Base-by-base conservation (phyloP, 73 alveolate species). In the Durusdinium trenchii region DNA sequence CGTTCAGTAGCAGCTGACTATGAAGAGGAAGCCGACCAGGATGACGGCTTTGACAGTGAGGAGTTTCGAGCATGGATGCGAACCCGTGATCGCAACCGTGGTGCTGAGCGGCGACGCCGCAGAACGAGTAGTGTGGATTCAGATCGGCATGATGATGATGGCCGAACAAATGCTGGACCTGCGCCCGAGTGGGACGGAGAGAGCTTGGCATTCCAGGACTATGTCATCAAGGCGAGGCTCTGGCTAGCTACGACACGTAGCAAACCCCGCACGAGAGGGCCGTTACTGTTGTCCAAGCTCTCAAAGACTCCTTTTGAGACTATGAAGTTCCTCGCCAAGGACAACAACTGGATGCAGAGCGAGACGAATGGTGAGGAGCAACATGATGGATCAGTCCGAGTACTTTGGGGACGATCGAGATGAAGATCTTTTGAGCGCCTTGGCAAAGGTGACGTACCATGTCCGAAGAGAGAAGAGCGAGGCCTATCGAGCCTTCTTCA, bases 311-410 rank as follows among this genome's bases (percentile, higher is more conserved):
- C 91, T 20, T 81, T 81, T n/a, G 91, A 81, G 28, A 18, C 54
- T 51, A 81, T 81, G 91, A 81, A 81, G 91, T 30, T 43, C 64
- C 71, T 81, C 23, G 91, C 91, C 5, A 16, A 32, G 28, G 91
- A 81, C 28, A 26, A 23, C 30, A 3, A 18, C 2, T 81, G 91
- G 91, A 26, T 81, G 69, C 2, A 0, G 1, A n/a, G 42, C 69
- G 43, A 26, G 26, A 23, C 35, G 64, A 81, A 81, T 14, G 91
- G 69, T 0, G 91, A 81, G 30, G 30, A 81, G 91, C 64, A 43
- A 6, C 46, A 43, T 81, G 30, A 81, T 81, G 91, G 91, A 81
- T 16, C 23, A 47, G 1, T 32, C 46, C 43, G 91, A 81, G 5
- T 16, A 40, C 38, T 75, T n/a, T 35, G 85, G 85, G 0, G 85